These are phyloP conservation scores for Casuarina equisetifolia DNA, from an alignment of 306 rosid genomes.

Conservation along the genomic window DNA sequence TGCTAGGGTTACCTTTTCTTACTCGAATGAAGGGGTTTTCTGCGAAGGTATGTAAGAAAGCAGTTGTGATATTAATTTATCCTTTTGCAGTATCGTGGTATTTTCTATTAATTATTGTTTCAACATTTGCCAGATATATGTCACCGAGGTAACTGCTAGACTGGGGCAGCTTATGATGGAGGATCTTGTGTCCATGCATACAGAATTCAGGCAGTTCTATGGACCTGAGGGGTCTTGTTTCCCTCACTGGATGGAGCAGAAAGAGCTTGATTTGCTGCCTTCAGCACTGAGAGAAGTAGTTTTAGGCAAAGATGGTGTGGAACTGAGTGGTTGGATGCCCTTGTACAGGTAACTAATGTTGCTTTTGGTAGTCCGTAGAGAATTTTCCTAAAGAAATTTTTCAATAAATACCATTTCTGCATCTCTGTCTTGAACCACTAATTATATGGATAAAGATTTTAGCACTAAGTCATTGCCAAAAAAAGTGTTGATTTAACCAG, in stretches of 20 bases:
- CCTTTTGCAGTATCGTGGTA: background rate
- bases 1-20: constrained; percentile 55
- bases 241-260: constrained; percentile 68
- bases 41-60: constrained; percentile 29
- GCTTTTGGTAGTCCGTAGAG: background rate
- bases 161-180: constrained; percentile 89
- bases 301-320: constrained; percentile 67
- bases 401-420: background rate
- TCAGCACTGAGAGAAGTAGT: constrained; percentile 55
- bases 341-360: constrained; percentile 67
- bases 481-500: background rate
- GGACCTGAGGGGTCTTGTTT: constrained; percentile 56
- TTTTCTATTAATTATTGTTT: constrained; percentile 16
- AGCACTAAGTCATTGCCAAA: background rate
- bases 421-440: background rate
- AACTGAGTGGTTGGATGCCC: constrained; percentile 72
- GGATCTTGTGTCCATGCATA: constrained; percentile 80
- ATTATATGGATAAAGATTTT: background rate
- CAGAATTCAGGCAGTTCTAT: constrained; percentile 70
- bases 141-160: constrained; percentile 71
- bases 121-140: constrained; percentile 61
- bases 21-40: constrained; percentile 37
- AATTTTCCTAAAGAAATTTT: background rate
- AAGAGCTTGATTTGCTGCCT: constrained; percentile 60
- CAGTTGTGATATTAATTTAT: background rate